Conservation (phyloP, 75 land plant genomes). For the Cryptomeria japonica region DNA sequence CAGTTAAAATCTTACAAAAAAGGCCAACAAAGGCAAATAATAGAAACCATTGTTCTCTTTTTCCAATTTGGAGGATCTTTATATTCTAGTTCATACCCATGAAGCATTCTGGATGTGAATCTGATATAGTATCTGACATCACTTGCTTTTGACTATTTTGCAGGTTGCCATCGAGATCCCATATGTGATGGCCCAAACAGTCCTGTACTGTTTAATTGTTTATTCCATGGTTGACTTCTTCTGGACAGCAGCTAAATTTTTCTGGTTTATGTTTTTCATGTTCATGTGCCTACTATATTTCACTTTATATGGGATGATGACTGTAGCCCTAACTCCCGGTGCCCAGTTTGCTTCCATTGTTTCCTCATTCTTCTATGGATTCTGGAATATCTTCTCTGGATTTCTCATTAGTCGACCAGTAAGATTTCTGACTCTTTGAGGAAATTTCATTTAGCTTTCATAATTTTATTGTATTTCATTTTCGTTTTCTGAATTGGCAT, state of each 20-base stretch:
- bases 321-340: conserved; percentile 79
- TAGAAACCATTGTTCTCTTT: too few relatives aligned
- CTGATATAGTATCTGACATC: background rate
- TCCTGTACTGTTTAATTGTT: conserved; percentile 60
- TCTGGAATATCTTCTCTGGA: conserved; percentile 91
- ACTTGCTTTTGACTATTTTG: conserved; percentile 44
- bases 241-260: conserved; percentile 92
- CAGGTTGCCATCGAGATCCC: conserved; percentile 89
- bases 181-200: conserved; percentile 60
- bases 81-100: too few relatives aligned
- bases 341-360: conserved; percentile 72
- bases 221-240: conserved; percentile 81
- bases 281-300: conserved; percentile 74
- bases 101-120: background rate
- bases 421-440: conserved; percentile 34
- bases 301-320: conserved; percentile 97
- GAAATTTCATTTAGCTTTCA: background rate
- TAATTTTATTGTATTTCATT: background rate
- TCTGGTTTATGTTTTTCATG: conserved; percentile 83
- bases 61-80: too few relatives aligned
- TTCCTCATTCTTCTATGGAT: conserved; percentile 62
- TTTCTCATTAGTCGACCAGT: conserved; percentile 70
- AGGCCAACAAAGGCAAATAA: background rate
- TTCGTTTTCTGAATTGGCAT: background rate
- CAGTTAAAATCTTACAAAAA: too few relatives aligned